Base-by-base conservation (phyloP, 2,329 filamentous ascomycete species). In the Cladosporium sp. region DNA sequence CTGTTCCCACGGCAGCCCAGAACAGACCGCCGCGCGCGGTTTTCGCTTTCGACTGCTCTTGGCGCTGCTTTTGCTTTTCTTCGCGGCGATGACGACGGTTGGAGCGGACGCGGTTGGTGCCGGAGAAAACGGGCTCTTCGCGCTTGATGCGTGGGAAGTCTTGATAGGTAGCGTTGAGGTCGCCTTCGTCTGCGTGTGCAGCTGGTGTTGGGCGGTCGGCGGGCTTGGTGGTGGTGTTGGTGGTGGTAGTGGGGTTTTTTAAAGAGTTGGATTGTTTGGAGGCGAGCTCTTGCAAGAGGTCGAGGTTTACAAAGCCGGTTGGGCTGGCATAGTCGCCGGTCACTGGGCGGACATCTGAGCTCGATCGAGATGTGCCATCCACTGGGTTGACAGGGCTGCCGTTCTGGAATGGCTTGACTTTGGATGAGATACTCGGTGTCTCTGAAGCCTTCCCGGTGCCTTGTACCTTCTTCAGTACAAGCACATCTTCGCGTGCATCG, bases 221-320 rank as follows among this genome's bases (percentile, higher is more conserved):
- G 4, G 42, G 15, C 13, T 20, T 7, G 40, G 30, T 22, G n/a
- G 29, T n/a, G 13, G 46, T 13, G 7, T 38, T 35, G n/a, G 49
- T 36, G 22, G 22, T 27, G 27, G 16, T 9, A 15, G 19, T 16
- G 43, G 29, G 52, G 53, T 15, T 49, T 46, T 9, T 25, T 42
- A 30, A 56, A 42, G 50, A 54, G 51, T 38, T 53, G 49, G 51
- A 39, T 25, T 47, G 29, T 43, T 52, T 54, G 4, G 55, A 52
- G 12, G 58, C 51, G 19, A 58, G 52, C 1, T 62, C 47, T 36
- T 50, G 25, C n/a, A 20, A 52, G 12, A 57, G 49, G 25, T 83
- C 78, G 56, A 83, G 79, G 55, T 83, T 84, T 38, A 85, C 78
- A 58, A 82, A 85, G 0, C 81, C 82, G 1, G 82, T 85, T 1